Evolutionary conservation across 495 filamentous ascomycete genomes (phyloP), one percentile per base, ranked within the genome.

Genomic region (Lasiosphaeria miniovina): DNA sequence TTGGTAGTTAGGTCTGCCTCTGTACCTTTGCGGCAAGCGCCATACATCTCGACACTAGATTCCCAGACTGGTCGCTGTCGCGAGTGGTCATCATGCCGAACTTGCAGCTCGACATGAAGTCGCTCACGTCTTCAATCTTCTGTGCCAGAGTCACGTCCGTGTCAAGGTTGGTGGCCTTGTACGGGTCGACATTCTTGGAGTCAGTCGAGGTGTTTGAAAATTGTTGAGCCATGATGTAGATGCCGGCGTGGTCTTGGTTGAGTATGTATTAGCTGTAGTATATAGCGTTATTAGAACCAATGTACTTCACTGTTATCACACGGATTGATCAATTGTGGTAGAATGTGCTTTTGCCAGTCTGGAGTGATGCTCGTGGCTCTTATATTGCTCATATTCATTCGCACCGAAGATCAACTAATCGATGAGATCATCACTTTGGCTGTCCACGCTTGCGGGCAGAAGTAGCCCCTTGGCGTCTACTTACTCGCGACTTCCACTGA

Each of bases 31-130:
- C 92, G 31, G 91, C 90, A 10, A 96, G 68, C 3, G 90, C 90
- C 93, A 98, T 98, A 73, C 90, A 94, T 57, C 93, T 79, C 11
- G 88, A 93, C 10, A 87, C 84, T 24, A 98, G 74, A 34, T 84
- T 76, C 7, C 84, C 84, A 12, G 73, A 78, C 31, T 68, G 60
- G 3, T 67, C 56, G 2, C 75, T 74, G 33, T 90, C 85, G 32
- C 82, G 78, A 11, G 86, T 88, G 24, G 86, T 87, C 68, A 89
- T 87, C 75, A 88, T 84, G 73, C 91, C 89, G 71, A 91, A 96
- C 73, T 94, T 94, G 74, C 80, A 77, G 41, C 77, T 73, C 6
- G 81, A 74, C 65, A 90, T 80, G 77, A 96, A 94, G 5, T 77
- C 68, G 59, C 75, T 70, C 14, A 96, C 80, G 55, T 88, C 90